Conservation (phyloP, 371 early-diverging fungal species). For the Mortierella sp. region DNA sequence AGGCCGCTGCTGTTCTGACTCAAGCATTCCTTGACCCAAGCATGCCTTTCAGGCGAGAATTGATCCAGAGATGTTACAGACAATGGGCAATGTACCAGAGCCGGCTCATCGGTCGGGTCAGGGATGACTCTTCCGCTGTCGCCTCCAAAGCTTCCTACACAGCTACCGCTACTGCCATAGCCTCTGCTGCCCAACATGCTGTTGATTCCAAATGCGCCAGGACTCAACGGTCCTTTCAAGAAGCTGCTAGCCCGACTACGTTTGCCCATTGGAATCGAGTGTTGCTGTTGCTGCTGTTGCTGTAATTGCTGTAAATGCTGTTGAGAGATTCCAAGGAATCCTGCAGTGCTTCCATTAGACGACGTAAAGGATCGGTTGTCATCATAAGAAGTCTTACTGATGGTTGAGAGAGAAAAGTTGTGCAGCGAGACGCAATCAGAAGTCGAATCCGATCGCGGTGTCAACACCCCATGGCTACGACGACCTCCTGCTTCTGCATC, state of each 20-base stretch:
- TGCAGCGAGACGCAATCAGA: slow-evolving; percentile 11
- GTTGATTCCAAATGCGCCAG: slow-evolving; percentile 15
- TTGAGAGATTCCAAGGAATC: slow-evolving; percentile 2
- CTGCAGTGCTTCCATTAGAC: slow-evolving; percentile 16
- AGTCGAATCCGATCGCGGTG: slow-evolving; percentile 4
- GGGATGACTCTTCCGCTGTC: slow-evolving; percentile 5
- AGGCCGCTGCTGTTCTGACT: background rate
- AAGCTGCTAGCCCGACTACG: slow-evolving; percentile 21
- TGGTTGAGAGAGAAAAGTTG: slow-evolving; percentile 20
- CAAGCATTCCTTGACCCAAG: slow-evolving; percentile 26
- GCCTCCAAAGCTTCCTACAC: no score
- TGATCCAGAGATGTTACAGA: slow-evolving; percentile 25
- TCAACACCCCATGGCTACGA: background rate
- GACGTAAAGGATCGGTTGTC: slow-evolving; percentile 43
- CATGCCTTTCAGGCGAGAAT: slow-evolving; percentile 24
- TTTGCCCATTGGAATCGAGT: background rate
- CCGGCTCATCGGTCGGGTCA: slow-evolving; percentile 16
- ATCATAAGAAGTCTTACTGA: slow-evolving; percentile 35
- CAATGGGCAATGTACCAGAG: slow-evolving; percentile 29
- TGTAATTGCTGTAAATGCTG: slow-evolving; percentile 9
- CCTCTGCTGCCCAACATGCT: no score
- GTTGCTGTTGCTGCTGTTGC: slow-evolving; percentile 2
- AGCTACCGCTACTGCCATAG: no score
- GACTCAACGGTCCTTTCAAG: slow-evolving; percentile 24
- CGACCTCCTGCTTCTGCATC: no score